These are phyloP conservation scores for Boletales sp. DNA, from an alignment of 768 basidiomycete genomes.

Conservation along the genomic window DNA sequence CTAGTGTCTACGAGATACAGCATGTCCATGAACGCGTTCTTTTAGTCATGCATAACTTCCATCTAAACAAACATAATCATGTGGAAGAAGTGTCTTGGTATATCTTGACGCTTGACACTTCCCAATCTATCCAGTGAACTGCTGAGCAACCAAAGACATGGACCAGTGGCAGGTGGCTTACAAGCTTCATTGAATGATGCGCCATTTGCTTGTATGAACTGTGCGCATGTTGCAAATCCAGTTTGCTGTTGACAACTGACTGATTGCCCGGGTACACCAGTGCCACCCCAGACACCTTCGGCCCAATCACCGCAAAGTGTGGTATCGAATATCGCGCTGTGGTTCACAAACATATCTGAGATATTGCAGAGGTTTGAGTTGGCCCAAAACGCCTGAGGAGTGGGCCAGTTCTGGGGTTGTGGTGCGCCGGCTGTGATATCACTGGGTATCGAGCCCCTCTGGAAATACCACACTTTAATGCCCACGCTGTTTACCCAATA, in stretches of 20 bases:
- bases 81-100: conserved; percentile 47
- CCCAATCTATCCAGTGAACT: conserved; percentile 59
- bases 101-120: conserved; percentile 70
- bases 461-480: conserved; percentile 81
- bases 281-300: conserved; percentile 63
- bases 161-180: conserved; percentile 39
- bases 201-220: conserved; percentile 73
- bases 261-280: conserved; percentile 80
- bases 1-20: conserved; percentile 21
- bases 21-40: neutral
- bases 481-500: conserved; percentile 56
- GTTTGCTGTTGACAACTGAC: conserved; percentile 83
- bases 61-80: conserved; percentile 6
- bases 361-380: conserved; percentile 66
- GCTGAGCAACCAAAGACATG: conserved; percentile 2
- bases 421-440: conserved; percentile 78
- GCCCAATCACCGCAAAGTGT: conserved; percentile 94
- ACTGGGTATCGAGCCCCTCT: conserved; percentile 63
- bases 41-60: conserved; percentile 11
- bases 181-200: conserved; percentile 72
- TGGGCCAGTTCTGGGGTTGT: conserved; percentile 71
- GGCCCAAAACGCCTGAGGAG: conserved; percentile 77
- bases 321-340: conserved; percentile 80
- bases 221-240: conserved; percentile 75
- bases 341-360: conserved; percentile 72